phyloP scores from a whole-genome alignment of 805 yeast genomes.

The Maudiozyma turicensis region DNA sequence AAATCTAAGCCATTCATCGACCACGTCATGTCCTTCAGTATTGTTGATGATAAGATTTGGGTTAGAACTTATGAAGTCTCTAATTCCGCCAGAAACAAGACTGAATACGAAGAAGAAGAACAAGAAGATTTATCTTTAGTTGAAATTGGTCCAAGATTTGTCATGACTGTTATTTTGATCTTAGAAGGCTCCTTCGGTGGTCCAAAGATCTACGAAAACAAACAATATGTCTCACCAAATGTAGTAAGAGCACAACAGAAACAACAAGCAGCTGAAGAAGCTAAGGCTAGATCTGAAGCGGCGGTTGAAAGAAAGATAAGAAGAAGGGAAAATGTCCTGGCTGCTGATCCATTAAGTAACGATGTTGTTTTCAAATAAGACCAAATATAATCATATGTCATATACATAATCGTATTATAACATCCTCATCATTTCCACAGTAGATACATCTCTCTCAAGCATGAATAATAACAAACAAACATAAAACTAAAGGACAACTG shows the following conservation, averaged over 20 bases:
- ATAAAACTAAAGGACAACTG: too few species aligned
- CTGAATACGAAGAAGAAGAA: conserved; percentile 40
- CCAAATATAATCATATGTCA: too few species aligned
- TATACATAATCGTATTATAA: too few species aligned
- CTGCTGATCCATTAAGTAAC: conserved; percentile 76
- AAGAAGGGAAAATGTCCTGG: conserved; percentile 63
- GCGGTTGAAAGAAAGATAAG: conserved; percentile 67
- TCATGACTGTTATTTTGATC: conserved; percentile 80
- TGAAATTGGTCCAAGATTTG: conserved; percentile 95
- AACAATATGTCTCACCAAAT: conserved; percentile 94
- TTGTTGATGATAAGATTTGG: conserved; percentile 93
- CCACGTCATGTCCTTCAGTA: conserved; percentile 86
- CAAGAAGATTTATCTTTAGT: conserved; percentile 64
- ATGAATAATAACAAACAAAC: too few species aligned
- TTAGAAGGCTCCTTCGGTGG: conserved; percentile 97
- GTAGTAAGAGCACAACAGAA: conserved; percentile 82
- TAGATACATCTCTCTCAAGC: too few species aligned
- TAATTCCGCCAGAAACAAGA: conserved; percentile 44
- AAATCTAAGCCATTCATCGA: conserved; percentile 91
- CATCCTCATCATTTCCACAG: too few species aligned
- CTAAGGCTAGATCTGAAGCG: conserved; percentile 68
- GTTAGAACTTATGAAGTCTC: conserved; percentile 87
- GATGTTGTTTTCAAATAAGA: conserved; percentile 57
- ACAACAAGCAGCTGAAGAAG: conserved; percentile 71
- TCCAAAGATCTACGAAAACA: conserved; percentile 93